Conservation (phyloP, 2,329 filamentous ascomycete species). For the Zymoseptoria crescenta region DNA sequence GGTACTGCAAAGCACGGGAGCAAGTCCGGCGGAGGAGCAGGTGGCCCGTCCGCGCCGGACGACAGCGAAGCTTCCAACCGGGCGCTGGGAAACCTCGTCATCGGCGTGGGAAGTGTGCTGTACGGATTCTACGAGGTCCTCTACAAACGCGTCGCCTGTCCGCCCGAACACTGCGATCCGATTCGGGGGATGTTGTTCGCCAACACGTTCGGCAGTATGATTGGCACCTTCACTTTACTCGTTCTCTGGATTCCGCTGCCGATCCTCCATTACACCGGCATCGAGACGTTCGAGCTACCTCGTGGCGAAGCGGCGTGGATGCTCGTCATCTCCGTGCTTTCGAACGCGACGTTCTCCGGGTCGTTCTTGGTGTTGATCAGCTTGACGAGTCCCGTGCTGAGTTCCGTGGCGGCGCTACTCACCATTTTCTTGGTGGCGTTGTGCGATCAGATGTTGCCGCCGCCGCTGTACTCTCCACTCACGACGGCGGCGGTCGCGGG, state of each 20-base stretch:
- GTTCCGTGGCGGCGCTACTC: conserved; percentile 78
- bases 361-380: conserved; percentile 89
- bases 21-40: conserved; percentile 48
- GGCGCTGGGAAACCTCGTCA: conserved; percentile 80
- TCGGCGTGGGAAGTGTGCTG: conserved; percentile 80
- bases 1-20: conserved; percentile 43
- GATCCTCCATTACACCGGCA: conserved; percentile 66
- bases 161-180: conserved; percentile 76
- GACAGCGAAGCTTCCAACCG: conserved; percentile 56
- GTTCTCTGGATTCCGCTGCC: conserved; percentile 92
- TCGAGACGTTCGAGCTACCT: conserved; percentile 78
- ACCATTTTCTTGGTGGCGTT: conserved; percentile 96
- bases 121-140: conserved; percentile 97
- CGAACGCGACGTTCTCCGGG: conserved; percentile 88
- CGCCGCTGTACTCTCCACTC: conserved; percentile 59
- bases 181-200: conserved; percentile 93
- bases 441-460: conserved; percentile 76
- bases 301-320: conserved; percentile 70
- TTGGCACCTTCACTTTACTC: conserved; percentile 75
- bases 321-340: conserved; percentile 68
- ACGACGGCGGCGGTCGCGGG: conserved; percentile 68
- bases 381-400: conserved; percentile 80
- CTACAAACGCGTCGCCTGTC: conserved; percentile 89
- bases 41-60: conserved; percentile 37
- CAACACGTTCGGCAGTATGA: conserved; percentile 81